Percentiles rank a stretch among this genome's conserved stretches.
phyloP scores from a whole-genome alignment of 2,329 filamentous ascomycete species.

The Trichoderma sp. region DNA sequence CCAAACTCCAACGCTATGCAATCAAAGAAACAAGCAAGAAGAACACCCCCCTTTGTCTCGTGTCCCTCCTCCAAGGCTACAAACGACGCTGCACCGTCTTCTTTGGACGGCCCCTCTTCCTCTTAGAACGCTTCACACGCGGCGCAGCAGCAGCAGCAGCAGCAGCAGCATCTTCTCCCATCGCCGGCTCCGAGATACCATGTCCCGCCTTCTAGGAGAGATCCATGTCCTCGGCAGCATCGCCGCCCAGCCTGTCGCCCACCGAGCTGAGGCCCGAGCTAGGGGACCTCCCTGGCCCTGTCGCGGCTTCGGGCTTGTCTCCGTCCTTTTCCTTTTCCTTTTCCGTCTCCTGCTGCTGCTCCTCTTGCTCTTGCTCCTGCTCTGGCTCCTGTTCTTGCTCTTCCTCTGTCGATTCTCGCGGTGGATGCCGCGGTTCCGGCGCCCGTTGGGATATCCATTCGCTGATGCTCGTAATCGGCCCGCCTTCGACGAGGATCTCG shows the following conservation, averaged over 20 bases:
- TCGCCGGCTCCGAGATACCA: neutral
- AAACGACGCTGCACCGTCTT: neutral
- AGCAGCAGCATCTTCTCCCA: too few species aligned
- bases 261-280: constrained; percentile 62
- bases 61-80: neutral
- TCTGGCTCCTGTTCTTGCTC: neutral
- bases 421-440: constrained; percentile 23
- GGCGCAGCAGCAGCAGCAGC: neutral
- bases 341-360: constrained; percentile 16
- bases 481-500: constrained; percentile 77
- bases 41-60: neutral
- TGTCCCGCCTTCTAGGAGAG: constrained; percentile 38
- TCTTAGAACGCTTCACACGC: neutral
- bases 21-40: constrained; percentile 17
- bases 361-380: neutral
- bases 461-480: constrained; percentile 46
- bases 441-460: constrained; percentile 44
- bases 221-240: constrained; percentile 52
- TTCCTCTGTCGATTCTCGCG: constrained; percentile 20
- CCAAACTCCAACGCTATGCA: constrained; percentile 51
- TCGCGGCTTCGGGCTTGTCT: constrained; percentile 24
- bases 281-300: constrained; percentile 49
- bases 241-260: constrained; percentile 50
- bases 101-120: neutral
- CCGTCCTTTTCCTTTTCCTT: constrained; percentile 28